These are phyloP conservation scores for Gardenia jasminoides DNA, from an alignment of 257 asterid genomes.

Conservation along the genomic window DNA sequence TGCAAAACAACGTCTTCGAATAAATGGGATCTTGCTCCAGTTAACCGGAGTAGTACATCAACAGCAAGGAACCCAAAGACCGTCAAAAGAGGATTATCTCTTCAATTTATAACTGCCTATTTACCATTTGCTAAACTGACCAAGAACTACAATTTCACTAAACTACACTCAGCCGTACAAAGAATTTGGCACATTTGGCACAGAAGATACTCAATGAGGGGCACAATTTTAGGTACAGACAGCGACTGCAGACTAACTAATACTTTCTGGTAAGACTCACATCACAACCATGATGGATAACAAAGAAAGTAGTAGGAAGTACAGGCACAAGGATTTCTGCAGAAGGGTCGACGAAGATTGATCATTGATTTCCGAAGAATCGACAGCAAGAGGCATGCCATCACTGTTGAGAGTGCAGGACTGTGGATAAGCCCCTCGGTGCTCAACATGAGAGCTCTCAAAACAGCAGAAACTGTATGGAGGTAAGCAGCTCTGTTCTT, in stretches of 20 bases:
- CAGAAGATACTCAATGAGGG: constrained; percentile 11
- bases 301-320: constrained; percentile 34
- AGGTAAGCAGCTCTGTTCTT: constrained; percentile 68
- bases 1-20: background rate
- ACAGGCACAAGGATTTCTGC: constrained; percentile 25
- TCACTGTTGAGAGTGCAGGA: constrained; percentile 73
- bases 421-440: constrained; percentile 40
- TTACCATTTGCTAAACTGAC: constrained; percentile 1
- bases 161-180: constrained; percentile 19
- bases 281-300: constrained; percentile 27
- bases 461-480: constrained; percentile 76
- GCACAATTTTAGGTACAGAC: constrained; percentile 23
- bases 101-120: background rate
- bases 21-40: background rate
- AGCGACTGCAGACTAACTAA: constrained; percentile 31
- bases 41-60: background rate
- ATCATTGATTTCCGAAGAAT: constrained; percentile 66
- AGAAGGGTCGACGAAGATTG: constrained; percentile 46
- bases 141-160: constrained; percentile 13
- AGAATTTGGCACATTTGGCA: constrained; percentile 17
- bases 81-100: background rate
- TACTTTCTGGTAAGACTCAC: constrained; percentile 7
- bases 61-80: background rate
- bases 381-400: constrained; percentile 92
- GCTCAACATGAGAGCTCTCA: constrained; percentile 76